Base-by-base conservation (phyloP, 2,329 filamentous ascomycete species). In the Trichoderma sp. region DNA sequence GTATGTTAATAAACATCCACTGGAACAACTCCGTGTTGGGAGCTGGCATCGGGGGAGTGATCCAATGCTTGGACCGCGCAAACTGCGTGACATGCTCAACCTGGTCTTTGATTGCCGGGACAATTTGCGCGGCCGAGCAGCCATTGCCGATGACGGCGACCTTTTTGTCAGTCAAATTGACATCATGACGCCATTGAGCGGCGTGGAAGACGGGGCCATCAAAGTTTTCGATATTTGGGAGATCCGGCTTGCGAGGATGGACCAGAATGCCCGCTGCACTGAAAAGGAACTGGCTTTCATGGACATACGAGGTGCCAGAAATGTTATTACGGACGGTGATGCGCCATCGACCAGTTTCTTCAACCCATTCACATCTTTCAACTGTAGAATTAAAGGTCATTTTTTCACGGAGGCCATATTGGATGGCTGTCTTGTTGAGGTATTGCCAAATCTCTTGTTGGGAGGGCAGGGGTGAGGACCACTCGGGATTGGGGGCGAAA, bases 401-500 rank as follows among this genome's bases (percentile, higher is more conserved):
- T 66, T 84, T 84, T 6, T 80, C 77, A 50, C 78, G 64, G 6
- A 88, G 80, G 59, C 83, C 82, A 78, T 86, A 88, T 75, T 86
- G 85, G 5, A 83, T 81, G 0, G 91, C 90, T 0, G 92, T 84
- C 0, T 80, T 76, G 74, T 88, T 83, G 82, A 91, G 87, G 77
- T 93, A 93, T 1, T 84, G 82, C 68, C 85, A 83, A 27, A 93
- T 89, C 79, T 93, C 91, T 2, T 82, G 78, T 1, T 87, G 87
- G 59, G 87, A 85, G 0, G 91, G 88, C 78, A 91, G 88, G 53
- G 90, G 85, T 56, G 89, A 86, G 0, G 85, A 87, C 91, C 91
- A 93, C 76, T 90, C 83, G 0, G 88, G 88, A 75, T 92, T 92
- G 1, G 89, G 87, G 21, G 86, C 86, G 80, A 91, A 93, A 1